Evolutionary conservation across 805 yeast genomes (phyloP), one percentile per base, ranked within the genome.

Genomic region (Myxozyma sirexii): DNA sequence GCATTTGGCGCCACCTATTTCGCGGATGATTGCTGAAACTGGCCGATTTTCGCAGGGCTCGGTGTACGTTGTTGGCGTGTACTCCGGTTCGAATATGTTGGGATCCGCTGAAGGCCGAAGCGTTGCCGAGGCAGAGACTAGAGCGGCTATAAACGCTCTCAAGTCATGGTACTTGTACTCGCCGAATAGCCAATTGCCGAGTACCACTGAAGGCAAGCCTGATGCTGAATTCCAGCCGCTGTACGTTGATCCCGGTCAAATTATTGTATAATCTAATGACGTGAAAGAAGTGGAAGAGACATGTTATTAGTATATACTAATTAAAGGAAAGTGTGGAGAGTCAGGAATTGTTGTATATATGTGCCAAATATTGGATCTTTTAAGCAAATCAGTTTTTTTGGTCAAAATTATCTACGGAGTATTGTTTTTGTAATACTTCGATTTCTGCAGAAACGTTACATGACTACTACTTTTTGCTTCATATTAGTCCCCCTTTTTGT

Each of bases 81-180:
- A 91, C 74, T 80, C 88, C 59, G 98, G 97, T 37, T 79, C 80
- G 13, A 84, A 84, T 64, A 85, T 90, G 74, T 79, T 94, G 56
- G 97, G 97, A 53, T 97, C 94, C 75, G 97, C 97, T 43, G 90
- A 88, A 71, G 99, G 98, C 38, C 79, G 96, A 5, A 88, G 96
- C 29, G 78, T 94, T 69, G 83, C 82, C 65, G 98, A 94, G 76
- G 97, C 97, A 37, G 89, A 91, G 75, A 87, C 90, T 42, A 84
- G 97, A 74, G 94, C 97, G 37, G 89, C 91, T 54, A 96, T 91
- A 35, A 87, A 88, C 73, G 92, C 97, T 35, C 82, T 94, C 72
- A 86, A 90, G 80, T 84, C 89, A 60, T 94, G 94, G 86, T 94
- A 94, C 77, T 81, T 96, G 70, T 94, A 94, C 75, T 98, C 98